These are phyloP conservation scores for Neofusicoccum ribis DNA, from an alignment of 2,329 filamentous ascomycete species.

Conservation along the genomic window DNA sequence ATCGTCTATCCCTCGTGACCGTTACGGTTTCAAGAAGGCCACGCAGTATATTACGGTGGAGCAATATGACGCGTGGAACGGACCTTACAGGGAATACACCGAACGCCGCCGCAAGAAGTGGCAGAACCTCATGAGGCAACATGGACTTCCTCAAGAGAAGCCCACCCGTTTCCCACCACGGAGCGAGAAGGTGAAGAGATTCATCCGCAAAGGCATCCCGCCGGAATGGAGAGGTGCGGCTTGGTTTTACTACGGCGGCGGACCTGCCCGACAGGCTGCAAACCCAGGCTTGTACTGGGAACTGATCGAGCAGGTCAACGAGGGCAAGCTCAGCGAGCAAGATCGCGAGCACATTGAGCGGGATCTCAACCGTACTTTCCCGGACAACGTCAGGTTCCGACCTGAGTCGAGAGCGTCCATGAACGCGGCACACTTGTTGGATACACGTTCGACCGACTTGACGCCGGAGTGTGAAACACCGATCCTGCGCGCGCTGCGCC, in stretches of 20 bases:
- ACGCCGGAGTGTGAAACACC: constrained; percentile 59
- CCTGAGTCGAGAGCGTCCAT: constrained; percentile 51
- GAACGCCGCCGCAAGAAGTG: constrained; percentile 78
- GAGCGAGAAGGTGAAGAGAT: constrained; percentile 82
- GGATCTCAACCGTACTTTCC: constrained; percentile 90
- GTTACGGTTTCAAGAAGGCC: constrained; percentile 89
- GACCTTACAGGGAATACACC: constrained; percentile 72
- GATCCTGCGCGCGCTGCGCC: constrained; percentile 78
- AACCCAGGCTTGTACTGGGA: constrained; percentile 75
- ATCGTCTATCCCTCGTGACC: constrained; percentile 60
- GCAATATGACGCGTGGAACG: constrained; percentile 81
- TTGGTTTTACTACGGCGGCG: constrained; percentile 95
- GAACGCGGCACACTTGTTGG: constrained; percentile 23
- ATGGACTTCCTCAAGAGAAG: constrained; percentile 67
- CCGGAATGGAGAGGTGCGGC: constrained; percentile 92
- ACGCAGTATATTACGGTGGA: constrained; percentile 74
- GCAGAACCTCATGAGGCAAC: constrained; percentile 74
- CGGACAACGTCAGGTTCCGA: constrained; percentile 90
- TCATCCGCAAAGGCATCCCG: constrained; percentile 89
- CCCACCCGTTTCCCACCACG: constrained; percentile 78
- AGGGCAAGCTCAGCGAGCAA: constrained; percentile 62
- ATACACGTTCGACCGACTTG: constrained; percentile 15
- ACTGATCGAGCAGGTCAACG: constrained; percentile 66
- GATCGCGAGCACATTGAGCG: constrained; percentile 91
- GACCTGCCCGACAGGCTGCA: constrained; percentile 74